Conservation (phyloP, 78 protist genomes). For the Dictyostelium brefeldianum region DNA sequence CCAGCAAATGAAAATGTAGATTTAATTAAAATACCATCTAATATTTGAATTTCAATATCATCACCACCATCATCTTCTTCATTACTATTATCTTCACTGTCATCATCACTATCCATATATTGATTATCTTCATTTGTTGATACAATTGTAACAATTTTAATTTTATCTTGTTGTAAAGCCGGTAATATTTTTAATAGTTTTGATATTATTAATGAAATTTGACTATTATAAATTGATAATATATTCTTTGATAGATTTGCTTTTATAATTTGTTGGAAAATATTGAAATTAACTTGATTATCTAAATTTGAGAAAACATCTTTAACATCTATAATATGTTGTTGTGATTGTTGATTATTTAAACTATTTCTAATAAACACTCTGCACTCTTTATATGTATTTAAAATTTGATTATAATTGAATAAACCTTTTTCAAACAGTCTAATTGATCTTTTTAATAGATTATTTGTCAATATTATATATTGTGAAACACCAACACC, state of each 20-base stretch:
- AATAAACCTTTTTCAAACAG: background rate
- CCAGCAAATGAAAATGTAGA: conserved; percentile 57
- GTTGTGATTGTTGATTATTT: background rate
- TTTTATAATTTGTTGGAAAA: conserved; percentile 28
- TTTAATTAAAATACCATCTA: conserved; percentile 36
- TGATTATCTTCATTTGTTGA: background rate
- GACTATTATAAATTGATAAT: background rate
- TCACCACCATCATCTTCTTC: background rate
- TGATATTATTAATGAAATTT: background rate
- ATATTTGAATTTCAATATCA: background rate
- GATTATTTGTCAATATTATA: background rate
- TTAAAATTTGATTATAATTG: background rate
- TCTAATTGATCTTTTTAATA: conserved; percentile 4
- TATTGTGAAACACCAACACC: conserved; percentile 43
- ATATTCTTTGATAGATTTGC: conserved; percentile 48
- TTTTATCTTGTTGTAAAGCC: background rate
- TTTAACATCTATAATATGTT: background rate
- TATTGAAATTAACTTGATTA: background rate
- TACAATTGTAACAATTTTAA: background rate
- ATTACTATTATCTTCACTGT: background rate
- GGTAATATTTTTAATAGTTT: background rate
- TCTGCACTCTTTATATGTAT: background rate
- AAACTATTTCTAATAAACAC: background rate
- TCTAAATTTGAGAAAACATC: background rate
- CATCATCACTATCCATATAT: background rate